Conservation (phyloP, 73 alveolate species). For the Tetrahymena malaccensis region DNA sequence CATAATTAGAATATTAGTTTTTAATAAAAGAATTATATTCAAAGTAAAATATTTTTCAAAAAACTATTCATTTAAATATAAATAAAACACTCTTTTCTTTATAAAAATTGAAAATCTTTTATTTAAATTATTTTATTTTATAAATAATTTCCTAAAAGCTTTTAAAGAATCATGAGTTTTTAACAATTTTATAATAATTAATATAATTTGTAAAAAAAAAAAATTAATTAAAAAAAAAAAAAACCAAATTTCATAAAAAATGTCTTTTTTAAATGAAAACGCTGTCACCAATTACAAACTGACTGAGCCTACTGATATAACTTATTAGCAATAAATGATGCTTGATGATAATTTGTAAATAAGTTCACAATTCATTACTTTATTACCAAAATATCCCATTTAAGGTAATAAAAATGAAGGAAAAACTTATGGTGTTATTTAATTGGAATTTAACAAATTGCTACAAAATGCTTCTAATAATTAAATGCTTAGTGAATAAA, state of each 20-base stretch:
- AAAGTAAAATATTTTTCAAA: no score
- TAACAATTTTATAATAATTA: no score
- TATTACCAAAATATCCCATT: neutral
- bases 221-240: no score
- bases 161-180: no score
- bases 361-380: neutral
- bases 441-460: neutral
- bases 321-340: neutral
- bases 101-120: no score
- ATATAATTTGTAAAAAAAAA: no score
- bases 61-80: no score
- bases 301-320: neutral
- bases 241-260: neutral
- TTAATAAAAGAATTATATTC: no score
- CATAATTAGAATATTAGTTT: no score
- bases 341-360: neutral
- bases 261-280: neutral
- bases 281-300: neutral
- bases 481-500: neutral
- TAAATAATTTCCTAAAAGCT: no score
- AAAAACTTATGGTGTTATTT: neutral
- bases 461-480: neutral
- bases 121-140: no score
- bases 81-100: no score
- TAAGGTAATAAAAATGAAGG: neutral